Evolutionary conservation across 1,284 basidiomycete species (phyloP), one percentile per base, ranked within the genome.

Genomic region (Pulveroboletus sp.): DNA sequence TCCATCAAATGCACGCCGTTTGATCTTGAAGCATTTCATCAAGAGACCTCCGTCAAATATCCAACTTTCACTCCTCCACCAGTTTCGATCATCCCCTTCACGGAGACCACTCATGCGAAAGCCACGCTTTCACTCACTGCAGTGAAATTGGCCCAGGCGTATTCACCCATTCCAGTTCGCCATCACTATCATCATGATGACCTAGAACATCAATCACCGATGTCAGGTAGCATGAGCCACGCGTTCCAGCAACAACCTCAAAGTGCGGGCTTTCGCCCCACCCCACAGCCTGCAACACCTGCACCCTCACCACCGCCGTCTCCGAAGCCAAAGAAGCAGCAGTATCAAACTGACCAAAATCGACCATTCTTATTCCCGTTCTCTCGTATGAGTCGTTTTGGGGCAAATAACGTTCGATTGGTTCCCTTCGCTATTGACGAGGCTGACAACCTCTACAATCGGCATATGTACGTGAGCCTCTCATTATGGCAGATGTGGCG

Each of bases 341-440:
- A 98, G 69, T 99, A 95, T 73, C 97, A 99, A 72, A 99, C 97
- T 0, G 97, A 99, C 71, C 97, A 97, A 69, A 87, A 78, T 36
- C 82, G 93, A 10, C 97, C 97, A 2, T 99, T 99, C 70, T 78
- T 99, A 55, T 95, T 99, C 69, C 97, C 97, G 0, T 99, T 97
- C 71, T 92, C 93, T 15, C 81, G 78, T 50, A 79, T 74, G 53
- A 69, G 60, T 52, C 66, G 58, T 6, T 62, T 73, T 43, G 60
- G 66, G 11, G 61, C 66, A 48, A 78, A 78, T 58, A 79, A 83
- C 65, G 78, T 76, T 40, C 78, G 83, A 57, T 76, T 93, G 12
- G 93, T 98, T 2, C 97, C 97, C 1, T 93, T 88, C 69, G 93
- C 94, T 13, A 95, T 99, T 60, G 93, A 95, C 50, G 97, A 99